Evolutionary conservation across 441 rosid genomes (phyloP).

Genomic region (Populus hybrid): DNA sequence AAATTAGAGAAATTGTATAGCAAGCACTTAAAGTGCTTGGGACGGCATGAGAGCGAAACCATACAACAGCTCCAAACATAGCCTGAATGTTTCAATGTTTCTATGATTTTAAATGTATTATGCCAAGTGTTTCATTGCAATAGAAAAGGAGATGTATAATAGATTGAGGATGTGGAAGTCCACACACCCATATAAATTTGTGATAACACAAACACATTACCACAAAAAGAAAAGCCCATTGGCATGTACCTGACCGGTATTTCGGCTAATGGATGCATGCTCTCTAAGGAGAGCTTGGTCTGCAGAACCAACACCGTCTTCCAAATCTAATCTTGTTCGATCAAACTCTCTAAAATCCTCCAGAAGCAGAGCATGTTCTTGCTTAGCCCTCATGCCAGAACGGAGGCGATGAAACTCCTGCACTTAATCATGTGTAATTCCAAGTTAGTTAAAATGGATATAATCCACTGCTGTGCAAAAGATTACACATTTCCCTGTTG

Average conservation of each 20-base stretch:
- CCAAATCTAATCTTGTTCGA: conserved; percentile 83
- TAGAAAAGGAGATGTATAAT: background rate
- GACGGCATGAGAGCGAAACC: too few relatives aligned
- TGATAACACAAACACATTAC: background rate
- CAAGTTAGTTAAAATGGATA: conserved; percentile 18
- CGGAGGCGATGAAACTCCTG: conserved; percentile 96
- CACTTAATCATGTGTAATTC: conserved; percentile 39
- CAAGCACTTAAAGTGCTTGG: too few relatives aligned
- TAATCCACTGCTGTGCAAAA: background rate
- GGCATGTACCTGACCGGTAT: conserved; percentile 71
- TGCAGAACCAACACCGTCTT: conserved; percentile 69
- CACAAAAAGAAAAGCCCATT: background rate
- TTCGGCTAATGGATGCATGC: conserved; percentile 73
- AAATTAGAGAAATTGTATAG: too few relatives aligned
- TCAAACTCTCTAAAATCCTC: conserved; percentile 97
- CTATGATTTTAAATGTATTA: background rate
- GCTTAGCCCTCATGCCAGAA: conserved; percentile 85
- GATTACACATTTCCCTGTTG: background rate
- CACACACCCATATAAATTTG: background rate
- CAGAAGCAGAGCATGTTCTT: conserved; percentile 92
- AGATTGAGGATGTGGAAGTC: background rate
- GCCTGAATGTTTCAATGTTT: background rate
- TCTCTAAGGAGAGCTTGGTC: conserved; percentile 85
- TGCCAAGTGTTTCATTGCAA: background rate
- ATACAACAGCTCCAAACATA: too few relatives aligned